phyloP scores from a whole-genome alignment of 768 basidiomycete genomes.

The Russula sp. region DNA sequence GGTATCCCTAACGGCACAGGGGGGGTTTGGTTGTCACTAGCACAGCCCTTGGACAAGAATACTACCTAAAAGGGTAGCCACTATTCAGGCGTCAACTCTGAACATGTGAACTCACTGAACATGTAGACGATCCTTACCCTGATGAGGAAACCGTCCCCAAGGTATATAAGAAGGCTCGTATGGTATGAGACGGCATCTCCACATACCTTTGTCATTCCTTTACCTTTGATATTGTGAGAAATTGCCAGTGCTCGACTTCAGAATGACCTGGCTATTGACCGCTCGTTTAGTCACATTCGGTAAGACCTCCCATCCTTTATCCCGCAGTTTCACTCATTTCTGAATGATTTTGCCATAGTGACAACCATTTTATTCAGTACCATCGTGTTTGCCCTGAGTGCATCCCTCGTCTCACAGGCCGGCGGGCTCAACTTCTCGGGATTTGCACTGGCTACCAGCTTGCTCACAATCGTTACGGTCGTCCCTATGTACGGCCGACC shows the following conservation, averaged over 20 bases:
- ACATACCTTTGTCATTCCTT: background rate
- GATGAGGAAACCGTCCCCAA: background rate
- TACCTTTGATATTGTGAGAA: background rate
- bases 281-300: constrained; percentile 2
- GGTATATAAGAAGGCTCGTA: background rate
- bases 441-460: constrained; percentile 27
- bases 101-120: background rate
- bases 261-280: background rate
- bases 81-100: background rate
- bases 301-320: background rate
- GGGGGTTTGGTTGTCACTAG: background rate
- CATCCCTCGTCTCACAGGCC: constrained; percentile 28
- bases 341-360: background rate
- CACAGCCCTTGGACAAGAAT: background rate
- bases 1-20: too few species aligned
- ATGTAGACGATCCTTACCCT: background rate
- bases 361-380: constrained; percentile 27
- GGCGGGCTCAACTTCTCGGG: background rate
- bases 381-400: constrained; percentile 31
- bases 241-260: background rate
- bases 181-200: background rate
- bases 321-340: background rate
- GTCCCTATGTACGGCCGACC: constrained; percentile 27
- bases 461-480: constrained; percentile 31
- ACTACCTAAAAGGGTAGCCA: background rate